These are phyloP conservation scores for Leishmania major DNA, from an alignment of 208 protist species.

Conservation along the genomic window DNA sequence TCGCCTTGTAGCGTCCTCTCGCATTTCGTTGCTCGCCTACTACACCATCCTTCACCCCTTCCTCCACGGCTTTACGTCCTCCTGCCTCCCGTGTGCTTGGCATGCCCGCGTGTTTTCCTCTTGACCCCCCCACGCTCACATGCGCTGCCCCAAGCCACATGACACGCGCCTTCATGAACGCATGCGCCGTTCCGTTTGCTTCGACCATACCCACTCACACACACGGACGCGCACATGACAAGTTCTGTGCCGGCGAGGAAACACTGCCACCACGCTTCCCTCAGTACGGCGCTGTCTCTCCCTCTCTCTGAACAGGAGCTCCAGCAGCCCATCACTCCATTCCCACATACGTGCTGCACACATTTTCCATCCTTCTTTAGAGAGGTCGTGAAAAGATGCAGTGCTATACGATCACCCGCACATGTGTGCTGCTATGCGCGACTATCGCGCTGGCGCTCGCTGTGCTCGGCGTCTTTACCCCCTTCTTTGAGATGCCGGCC, in stretches of 20 bases:
- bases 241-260: too few relatives aligned
- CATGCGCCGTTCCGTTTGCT: not conserved
- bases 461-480: slow-evolving; percentile 24
- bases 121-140: not conserved
- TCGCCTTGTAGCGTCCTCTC: not conserved
- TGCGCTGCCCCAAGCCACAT: not conserved
- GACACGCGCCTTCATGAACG: not conserved
- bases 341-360: not conserved
- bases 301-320: not conserved
- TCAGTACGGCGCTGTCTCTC: not conserved
- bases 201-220: not conserved
- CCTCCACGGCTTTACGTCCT: not conserved
- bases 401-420: slow-evolving; percentile 16
- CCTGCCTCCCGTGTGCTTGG: not conserved
- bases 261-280: not conserved
- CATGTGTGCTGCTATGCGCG: slow-evolving; percentile 17
- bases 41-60: not conserved
- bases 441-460: slow-evolving; percentile 20
- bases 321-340: not conserved
- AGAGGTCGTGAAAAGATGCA: not conserved
- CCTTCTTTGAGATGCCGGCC: slow-evolving; percentile 19
- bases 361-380: not conserved
- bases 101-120: not conserved
- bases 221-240: not conserved
- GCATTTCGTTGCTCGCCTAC: not conserved